A percentile compares a stretch with the other conserved stretches of the same genome.
These are phyloP conservation scores for Microglena sp. DNA, from an alignment of 139 green algal genomes.

Conservation along the genomic window DNA sequence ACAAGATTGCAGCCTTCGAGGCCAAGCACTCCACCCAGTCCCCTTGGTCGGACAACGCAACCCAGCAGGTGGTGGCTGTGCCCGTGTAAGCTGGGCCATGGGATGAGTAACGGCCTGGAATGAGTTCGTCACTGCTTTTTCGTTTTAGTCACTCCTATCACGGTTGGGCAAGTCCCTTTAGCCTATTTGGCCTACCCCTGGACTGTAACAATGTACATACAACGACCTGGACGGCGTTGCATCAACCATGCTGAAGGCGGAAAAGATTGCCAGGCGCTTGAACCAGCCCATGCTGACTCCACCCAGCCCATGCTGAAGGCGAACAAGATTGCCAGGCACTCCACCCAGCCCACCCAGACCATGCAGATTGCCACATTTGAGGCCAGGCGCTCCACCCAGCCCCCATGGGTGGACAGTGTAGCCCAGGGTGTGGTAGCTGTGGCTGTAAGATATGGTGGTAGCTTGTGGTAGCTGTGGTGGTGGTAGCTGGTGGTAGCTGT, in stretches of 20 bases:
- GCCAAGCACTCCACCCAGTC: background rate
- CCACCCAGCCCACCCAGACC: too few species aligned
- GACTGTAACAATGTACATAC: too few species aligned
- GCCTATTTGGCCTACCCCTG: too few species aligned
- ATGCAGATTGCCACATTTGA: constrained; percentile 28
- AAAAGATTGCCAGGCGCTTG: constrained; percentile 26
- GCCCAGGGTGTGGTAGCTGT: background rate
- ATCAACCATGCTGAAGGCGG: constrained; percentile 29
- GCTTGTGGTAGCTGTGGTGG: too few species aligned
- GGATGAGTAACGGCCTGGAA: too few species aligned
- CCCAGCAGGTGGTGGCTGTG: background rate
- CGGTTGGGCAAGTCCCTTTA: too few species aligned
- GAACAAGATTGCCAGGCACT: constrained; percentile 30
- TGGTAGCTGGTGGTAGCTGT: too few species aligned
- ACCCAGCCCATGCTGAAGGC: constrained; percentile 30
- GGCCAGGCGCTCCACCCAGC: constrained; percentile 1
- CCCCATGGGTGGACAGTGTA: constrained; percentile 25
- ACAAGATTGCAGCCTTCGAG: constrained; percentile 31
- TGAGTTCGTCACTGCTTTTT: too few species aligned
- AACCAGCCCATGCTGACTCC: constrained; percentile 28
- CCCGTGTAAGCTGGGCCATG: constrained; percentile 9
- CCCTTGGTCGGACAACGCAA: constrained; percentile 24
- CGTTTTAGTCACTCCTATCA: too few species aligned
- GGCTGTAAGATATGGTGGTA: background rate
- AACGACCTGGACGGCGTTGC: constrained; percentile 42